Evolutionary conservation across 768 basidiomycete genomes (phyloP).

Genomic region (Suillus sp.): DNA sequence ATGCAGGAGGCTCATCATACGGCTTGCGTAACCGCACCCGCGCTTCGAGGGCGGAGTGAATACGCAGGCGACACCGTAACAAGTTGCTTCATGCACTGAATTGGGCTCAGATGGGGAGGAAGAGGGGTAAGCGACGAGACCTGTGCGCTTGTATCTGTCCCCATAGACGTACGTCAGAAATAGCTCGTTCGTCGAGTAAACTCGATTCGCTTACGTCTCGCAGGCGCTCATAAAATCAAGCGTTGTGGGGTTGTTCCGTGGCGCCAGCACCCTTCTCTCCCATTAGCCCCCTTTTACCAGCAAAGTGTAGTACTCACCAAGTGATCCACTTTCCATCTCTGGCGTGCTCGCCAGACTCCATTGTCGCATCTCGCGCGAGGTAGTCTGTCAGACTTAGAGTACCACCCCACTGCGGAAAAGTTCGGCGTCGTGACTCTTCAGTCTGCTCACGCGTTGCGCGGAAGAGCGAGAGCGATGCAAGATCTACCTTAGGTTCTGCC

Average conservation of each 20-base stretch:
- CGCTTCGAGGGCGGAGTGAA: constrained; percentile 54
- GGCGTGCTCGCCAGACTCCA: constrained; percentile 47
- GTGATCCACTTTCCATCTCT: constrained; percentile 47
- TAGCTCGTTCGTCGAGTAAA: constrained; percentile 3
- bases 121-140: constrained; percentile 32
- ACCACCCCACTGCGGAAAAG: constrained; percentile 45
- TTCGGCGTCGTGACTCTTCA: constrained; percentile 41
- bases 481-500: constrained; percentile 12
- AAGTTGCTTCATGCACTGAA: constrained; percentile 35
- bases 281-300: neutral
- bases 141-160: constrained; percentile 39
- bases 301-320: constrained; percentile 40
- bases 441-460: constrained; percentile 50
- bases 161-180: constrained; percentile 22
- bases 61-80: constrained; percentile 59
- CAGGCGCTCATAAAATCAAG: constrained; percentile 62
- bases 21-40: constrained; percentile 57
- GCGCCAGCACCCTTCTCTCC: constrained; percentile 55
- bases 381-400: constrained; percentile 49
- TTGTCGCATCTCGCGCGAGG: constrained; percentile 40
- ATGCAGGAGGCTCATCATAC: constrained; percentile 69
- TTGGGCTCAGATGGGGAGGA: constrained; percentile 8
- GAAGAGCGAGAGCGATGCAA: constrained; percentile 43
- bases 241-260: constrained; percentile 44
- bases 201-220: constrained; percentile 51